Evolutionary conservation across 202 grass and related monocot species (phyloP), one percentile per base, ranked within the genome.

Genomic region (Setaria italica): DNA sequence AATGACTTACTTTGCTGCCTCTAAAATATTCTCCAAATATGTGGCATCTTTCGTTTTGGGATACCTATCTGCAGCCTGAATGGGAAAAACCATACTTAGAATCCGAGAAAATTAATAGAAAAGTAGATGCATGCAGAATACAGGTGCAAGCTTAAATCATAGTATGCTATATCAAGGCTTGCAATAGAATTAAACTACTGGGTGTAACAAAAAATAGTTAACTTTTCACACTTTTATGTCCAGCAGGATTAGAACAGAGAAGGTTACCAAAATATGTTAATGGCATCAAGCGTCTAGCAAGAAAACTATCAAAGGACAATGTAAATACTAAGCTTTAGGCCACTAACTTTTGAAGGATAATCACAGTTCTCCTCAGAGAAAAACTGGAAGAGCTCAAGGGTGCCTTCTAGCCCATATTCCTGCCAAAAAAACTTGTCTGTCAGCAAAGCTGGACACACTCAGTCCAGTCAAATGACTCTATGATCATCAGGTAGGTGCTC

Each of bases 401-500:
- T 96, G 53, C 87, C 91, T 82, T 93, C 87, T 73, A 79, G 58
- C 41, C 87, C 94, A 90, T 85, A 85, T 93, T 97, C 94, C 91
- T 97, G 74, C 17, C n/a, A 91, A 85, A 89, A 89, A 49, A 33
- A 77, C 0, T 13, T 68, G 32, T 57, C 48, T 79, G 62, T 80
- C 66, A 54, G 87, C 30, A 79, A 81, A 74, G 58, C 5, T 42
- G n/a, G 67, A 77, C 57, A 13, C 42, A 62, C 45, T 70, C 30
- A 41, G 39, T 6, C 6, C 39, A 41, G 39, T 41, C 5, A 41
- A 41, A 41, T 41, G 39, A 41, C 39, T 41, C 39, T 41, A 48
- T 48, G 62, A 65, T 78, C 7, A 21, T 66, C 12, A 62, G 39
- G 39, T 45, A 17, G 4, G 9, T 74, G 12, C 25, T 78, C 43